phyloP scores from a whole-genome alignment of 768 basidiomycete species.

The Tephrocybe sp. region DNA sequence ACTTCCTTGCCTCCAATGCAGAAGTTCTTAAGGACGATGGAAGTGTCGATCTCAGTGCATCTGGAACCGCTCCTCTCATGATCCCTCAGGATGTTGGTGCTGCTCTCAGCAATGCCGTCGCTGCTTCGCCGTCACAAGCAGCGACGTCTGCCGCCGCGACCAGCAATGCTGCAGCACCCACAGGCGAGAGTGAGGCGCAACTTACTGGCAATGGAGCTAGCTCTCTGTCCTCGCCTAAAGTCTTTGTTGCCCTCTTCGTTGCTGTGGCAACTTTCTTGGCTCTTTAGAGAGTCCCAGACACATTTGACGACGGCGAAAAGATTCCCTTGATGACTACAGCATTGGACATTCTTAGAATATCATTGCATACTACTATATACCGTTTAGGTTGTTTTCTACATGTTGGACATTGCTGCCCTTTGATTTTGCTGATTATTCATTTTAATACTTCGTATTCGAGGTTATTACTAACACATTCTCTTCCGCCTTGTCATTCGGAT shows the following conservation, averaged over 20 bases:
- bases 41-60: conserved; percentile 45
- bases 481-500: neutral
- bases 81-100: conserved; percentile 58
- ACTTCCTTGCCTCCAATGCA: conserved; percentile 46
- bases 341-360: conserved; percentile 30
- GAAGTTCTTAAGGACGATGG: conserved; percentile 53
- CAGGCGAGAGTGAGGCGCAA: conserved; percentile 17
- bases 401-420: conserved; percentile 21
- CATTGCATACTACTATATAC: conserved; percentile 29
- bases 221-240: conserved; percentile 46
- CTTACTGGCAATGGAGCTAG: conserved; percentile 49
- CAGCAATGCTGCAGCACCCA: conserved; percentile 23
- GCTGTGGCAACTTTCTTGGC: conserved; percentile 46
- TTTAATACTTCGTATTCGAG: conserved; percentile 14
- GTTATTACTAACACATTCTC: conserved; percentile 10
- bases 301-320: conserved; percentile 15
- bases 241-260: conserved; percentile 49
- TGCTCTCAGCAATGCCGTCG: conserved; percentile 39
- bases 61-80: conserved; percentile 49
- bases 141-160: conserved; percentile 25
- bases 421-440: conserved; percentile 22
- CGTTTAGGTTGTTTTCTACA: neutral
- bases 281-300: conserved; percentile 34
- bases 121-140: conserved; percentile 22
- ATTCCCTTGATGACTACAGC: conserved; percentile 15